phyloP scores from a whole-genome alignment of 2,329 filamentous ascomycete species.

The Fusarium nurragi region DNA sequence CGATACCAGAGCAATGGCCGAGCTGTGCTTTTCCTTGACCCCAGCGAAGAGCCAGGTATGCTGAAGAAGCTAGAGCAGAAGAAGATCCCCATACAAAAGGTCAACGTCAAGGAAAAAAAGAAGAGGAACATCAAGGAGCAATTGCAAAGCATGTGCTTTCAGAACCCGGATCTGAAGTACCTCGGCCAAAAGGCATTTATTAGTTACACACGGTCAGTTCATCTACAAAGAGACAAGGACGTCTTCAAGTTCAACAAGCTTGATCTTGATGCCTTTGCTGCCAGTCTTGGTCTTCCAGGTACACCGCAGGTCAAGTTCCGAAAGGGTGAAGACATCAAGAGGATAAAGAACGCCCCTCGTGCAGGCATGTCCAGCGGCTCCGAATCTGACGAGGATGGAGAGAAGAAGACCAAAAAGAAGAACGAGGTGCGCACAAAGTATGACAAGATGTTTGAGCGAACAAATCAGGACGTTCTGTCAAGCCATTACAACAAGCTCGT shows the following conservation, averaged over 20 bases:
- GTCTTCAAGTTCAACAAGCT: slow-evolving; percentile 86
- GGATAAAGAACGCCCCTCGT: slow-evolving; percentile 85
- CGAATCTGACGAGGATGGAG: slow-evolving; percentile 62
- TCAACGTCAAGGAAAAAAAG: slow-evolving; percentile 89
- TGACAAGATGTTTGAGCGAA: slow-evolving; percentile 96
- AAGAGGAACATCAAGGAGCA: slow-evolving; percentile 86
- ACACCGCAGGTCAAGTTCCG: slow-evolving; percentile 93
- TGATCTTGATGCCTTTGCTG: slow-evolving; percentile 85
- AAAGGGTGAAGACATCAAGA: slow-evolving; percentile 88
- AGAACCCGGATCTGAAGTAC: slow-evolving; percentile 93
- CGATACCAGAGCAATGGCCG: slow-evolving; percentile 88
- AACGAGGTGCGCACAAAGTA: slow-evolving; percentile 88
- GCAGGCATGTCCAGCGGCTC: slow-evolving; percentile 71
- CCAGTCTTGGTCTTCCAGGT: slow-evolving; percentile 87
- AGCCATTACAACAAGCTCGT: slow-evolving; percentile 92
- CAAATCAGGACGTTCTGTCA: slow-evolving; percentile 95
- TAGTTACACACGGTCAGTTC: slow-evolving; percentile 84
- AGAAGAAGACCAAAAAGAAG: slow-evolving; percentile 69
- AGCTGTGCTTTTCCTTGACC: slow-evolving; percentile 90
- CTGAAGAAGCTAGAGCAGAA: slow-evolving; percentile 83
- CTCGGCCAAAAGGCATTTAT: slow-evolving; percentile 96
- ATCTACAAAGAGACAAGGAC: slow-evolving; percentile 90
- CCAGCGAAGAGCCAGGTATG: slow-evolving; percentile 94
- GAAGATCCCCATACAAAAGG: slow-evolving; percentile 86
- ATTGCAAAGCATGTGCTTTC: slow-evolving; percentile 94